Evolutionary conservation across 495 filamentous ascomycete genomes (phyloP).

Genomic region (Neurospora tetrasperma): DNA sequence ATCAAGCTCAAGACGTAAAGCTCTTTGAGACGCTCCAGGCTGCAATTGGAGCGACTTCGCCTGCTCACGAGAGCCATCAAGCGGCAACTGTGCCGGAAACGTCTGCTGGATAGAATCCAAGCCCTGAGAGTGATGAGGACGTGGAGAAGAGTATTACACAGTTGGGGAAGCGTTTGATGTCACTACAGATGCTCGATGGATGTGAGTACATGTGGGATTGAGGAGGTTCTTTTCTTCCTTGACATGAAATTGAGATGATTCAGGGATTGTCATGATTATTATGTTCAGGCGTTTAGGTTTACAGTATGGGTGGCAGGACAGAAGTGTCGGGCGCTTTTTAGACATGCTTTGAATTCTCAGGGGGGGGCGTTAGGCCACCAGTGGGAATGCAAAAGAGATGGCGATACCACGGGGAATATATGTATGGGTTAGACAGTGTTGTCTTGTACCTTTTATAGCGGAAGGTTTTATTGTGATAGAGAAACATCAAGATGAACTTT

Average conservation of each 20-base stretch:
- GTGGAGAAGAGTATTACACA: not conserved
- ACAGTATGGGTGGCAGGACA: not conserved
- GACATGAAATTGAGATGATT: not conserved
- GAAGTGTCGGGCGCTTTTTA: not conserved
- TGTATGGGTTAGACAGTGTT: not conserved
- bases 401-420: not conserved
- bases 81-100: not conserved
- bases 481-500: not conserved
- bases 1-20: constrained; percentile 17
- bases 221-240: not conserved
- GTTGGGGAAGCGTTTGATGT: not conserved
- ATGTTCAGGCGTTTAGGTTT: not conserved
- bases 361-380: not conserved
- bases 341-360: not conserved
- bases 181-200: not conserved
- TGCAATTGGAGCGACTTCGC: constrained; percentile 11
- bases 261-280: not conserved
- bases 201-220: not conserved
- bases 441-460: not conserved
- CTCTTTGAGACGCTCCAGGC: constrained; percentile 16
- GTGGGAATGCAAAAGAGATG: not conserved
- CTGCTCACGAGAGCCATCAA: not conserved
- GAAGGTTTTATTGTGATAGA: not conserved
- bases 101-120: not conserved
- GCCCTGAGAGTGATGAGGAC: not conserved